phyloP scores from a whole-genome alignment of 768 basidiomycete genomes.

The Cyclocybe cylindracea region DNA sequence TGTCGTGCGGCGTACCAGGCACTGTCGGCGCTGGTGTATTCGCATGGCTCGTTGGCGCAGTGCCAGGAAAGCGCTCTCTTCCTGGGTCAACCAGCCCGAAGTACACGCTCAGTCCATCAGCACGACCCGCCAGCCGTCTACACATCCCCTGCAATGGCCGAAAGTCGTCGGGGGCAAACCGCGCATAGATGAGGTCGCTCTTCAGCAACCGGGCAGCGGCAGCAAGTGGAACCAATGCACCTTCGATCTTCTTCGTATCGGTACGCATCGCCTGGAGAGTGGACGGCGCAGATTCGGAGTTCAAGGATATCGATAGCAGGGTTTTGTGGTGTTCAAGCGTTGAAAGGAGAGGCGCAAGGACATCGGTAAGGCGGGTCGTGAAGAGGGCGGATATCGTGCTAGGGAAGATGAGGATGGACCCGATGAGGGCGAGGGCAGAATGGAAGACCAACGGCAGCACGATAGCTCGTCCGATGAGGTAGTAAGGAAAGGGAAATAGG shows the following conservation, averaged over 20 bases:
- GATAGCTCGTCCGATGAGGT: slow-evolving; percentile 52
- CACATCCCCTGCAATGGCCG: slow-evolving; percentile 46
- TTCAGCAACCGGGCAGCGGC: slow-evolving; percentile 52
- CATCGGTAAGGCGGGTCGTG: slow-evolving; percentile 45
- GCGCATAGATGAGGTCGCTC: slow-evolving; percentile 59
- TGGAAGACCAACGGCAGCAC: slow-evolving; percentile 62
- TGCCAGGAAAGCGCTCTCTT: slow-evolving; percentile 55
- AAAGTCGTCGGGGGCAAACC: slow-evolving; percentile 63
- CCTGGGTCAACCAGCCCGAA: slow-evolving; percentile 66
- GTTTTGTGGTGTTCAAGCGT: slow-evolving; percentile 47
- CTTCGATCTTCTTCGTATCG: slow-evolving; percentile 43
- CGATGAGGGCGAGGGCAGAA: slow-evolving; percentile 52
- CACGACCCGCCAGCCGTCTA: slow-evolving; percentile 53
- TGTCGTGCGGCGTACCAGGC: no score
- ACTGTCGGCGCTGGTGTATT: no score
- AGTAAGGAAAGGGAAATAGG: slow-evolving; percentile 68
- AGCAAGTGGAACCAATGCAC: slow-evolving; percentile 50
- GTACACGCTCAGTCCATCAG: slow-evolving; percentile 64
- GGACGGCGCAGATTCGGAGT: slow-evolving; percentile 38
- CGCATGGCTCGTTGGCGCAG: slow-evolving; percentile 16
- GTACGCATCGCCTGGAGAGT: slow-evolving; percentile 29
- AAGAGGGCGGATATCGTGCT: slow-evolving; percentile 61
- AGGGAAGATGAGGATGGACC: slow-evolving; percentile 62
- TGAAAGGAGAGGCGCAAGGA: slow-evolving; percentile 48
- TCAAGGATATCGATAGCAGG: slow-evolving; percentile 44